Evolutionary conservation across 345 rosid species (phyloP), one percentile per base, ranked within the genome.

Genomic region (Reutealis trisperma): DNA sequence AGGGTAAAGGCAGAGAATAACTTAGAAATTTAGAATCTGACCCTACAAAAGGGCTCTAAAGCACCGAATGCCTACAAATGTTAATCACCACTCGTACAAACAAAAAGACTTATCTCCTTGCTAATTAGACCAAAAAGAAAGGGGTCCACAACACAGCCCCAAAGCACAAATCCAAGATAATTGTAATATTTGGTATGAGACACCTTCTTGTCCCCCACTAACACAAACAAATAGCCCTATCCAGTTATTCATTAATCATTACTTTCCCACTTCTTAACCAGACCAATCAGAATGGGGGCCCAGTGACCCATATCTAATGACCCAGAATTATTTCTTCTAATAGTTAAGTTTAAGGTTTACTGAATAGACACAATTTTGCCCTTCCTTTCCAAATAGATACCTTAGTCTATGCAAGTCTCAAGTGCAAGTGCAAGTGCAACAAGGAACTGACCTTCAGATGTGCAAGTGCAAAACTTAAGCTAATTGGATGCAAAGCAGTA

Each of bases 211-310:
- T 61, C 69, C 74, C 79, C 79, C 75, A 77, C 80, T 69, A 70
- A 62, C 55, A 32, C 63, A 30, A 70, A 61, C 74, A 70, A 62
- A 81, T 74, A 44, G 37, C 74, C 63, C 69, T 18, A 45, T 78
- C 70, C 83, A 71, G 69, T 71, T 64, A 79, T 81, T 77, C 85
- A 72, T 72, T 81, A 63, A 77, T 86, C 80, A 82, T 75, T 74
- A 72, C 65, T 47, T 34, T 66, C 64, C 79, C 70, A 68, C 84
- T 74, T 34, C 77, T 80, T 78, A 65, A 75, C 71, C 84, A 70
- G 67, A 69, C 70, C 59, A 67, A 32, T 72, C 78, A 67, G 18
- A 67, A 30, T 44, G 22, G 44, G 65, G 66, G 67, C 60, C 66
- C 42, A 1, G 63, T 18, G 42, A 51, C 72, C 70, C 60, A 66